Base-by-base conservation (phyloP, 345 rosid genomes). In the Adansonia digitata region DNA sequence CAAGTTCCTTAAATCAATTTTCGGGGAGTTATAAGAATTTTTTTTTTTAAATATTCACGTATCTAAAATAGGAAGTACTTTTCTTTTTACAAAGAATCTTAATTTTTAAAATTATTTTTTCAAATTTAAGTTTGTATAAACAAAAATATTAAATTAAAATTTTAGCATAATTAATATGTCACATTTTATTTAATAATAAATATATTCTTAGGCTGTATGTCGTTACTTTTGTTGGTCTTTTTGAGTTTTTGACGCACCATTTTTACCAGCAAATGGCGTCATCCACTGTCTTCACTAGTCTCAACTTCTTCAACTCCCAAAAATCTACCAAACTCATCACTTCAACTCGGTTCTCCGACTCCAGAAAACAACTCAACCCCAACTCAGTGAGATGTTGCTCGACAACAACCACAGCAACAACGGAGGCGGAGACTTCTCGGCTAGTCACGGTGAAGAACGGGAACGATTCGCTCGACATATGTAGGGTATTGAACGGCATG, bases 401-500 rank as follows among this genome's bases (percentile, higher is more conserved):
- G 64, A 82, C 78, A 7, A 72, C 81, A 9, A 31, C 42, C 26
- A 29, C 72, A 4, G 85, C 80, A 62, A 83, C 81, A 3, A 75
- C 80, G 12, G 72, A 62, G 39, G 85, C 83, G 59, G 79, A 72
- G 37, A n/a, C 79, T 66, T 62, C 84, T 37, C 88, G 86, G 42
- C 79, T 20, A 49, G 84, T 86, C 73, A 86, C 84, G 72, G 73
- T 94, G 77, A 91, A 82, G 83, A 91, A 88, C 79, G 91, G 94
- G n/a, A 85, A 75, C 77, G 97, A 94, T 78, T 83, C 97, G n/a
- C 84, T 94, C 9, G 92, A 92, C 71, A 85, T 92, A 73, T 91
- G 97, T 85, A 83, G 97, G 77, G 87, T 92, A 31, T 83, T 94
- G 12, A 94, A 94, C 72, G 97, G 98, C 20, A 88, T 94, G 93